phyloP scores from a whole-genome alignment of 345 rosid genomes.

The Salix purpurea region DNA sequence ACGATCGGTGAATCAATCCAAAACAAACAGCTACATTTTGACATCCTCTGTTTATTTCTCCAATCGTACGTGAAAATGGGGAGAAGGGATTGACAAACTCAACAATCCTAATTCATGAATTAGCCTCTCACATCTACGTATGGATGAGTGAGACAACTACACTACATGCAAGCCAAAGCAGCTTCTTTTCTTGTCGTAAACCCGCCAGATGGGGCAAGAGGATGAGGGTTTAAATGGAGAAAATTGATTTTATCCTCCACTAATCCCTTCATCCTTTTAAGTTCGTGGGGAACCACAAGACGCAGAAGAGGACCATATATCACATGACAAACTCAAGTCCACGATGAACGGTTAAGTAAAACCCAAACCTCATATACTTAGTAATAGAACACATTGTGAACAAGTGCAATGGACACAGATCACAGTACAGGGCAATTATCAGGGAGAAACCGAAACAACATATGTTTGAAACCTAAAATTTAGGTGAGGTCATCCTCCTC shows the following conservation, averaged over 20 bases:
- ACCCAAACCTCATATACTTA: constrained; percentile 2
- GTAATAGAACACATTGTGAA: constrained; percentile 9
- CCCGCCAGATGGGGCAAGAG: background rate
- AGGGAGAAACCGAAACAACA: constrained; percentile 20
- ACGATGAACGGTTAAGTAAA: constrained; percentile 3
- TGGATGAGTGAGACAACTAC: background rate
- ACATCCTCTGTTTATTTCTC: background rate
- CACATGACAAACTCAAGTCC: constrained; percentile 14
- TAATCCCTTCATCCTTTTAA: background rate
- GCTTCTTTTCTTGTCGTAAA: background rate
- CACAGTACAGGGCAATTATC: constrained; percentile 19
- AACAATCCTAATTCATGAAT: background rate
- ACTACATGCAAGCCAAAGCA: background rate
- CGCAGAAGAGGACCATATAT: background rate
- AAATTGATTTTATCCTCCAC: background rate
- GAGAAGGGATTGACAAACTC: background rate
- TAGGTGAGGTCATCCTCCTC: constrained; percentile 98
- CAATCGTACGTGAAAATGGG: background rate
- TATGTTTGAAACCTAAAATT: constrained; percentile 15
- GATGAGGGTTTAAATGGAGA: background rate
- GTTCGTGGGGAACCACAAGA: background rate
- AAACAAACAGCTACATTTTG: background rate
- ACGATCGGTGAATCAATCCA: background rate
- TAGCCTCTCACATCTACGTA: background rate
- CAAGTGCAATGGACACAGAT: background rate